Base-by-base conservation (phyloP, 2,329 filamentous ascomycete genomes). In the Lachnellula occidentalis region DNA sequence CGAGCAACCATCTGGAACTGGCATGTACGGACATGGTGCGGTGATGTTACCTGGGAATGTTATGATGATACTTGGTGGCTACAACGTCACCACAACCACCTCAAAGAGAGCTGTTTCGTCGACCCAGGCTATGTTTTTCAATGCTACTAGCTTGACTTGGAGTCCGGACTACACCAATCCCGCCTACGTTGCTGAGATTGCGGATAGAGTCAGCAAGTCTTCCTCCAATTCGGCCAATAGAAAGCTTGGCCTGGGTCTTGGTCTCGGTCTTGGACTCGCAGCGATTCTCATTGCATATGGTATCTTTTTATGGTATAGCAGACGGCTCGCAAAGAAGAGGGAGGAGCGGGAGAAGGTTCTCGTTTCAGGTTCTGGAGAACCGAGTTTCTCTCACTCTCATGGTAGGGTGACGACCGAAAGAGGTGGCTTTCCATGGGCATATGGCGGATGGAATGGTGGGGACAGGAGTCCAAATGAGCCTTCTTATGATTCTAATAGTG, bases 1-100 rank as follows among this genome's bases (percentile, higher is more conserved):
- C 19, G 58, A 61, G 31, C 64, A 70, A 78, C 66, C 78, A 74
- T 1, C 66, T 69, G 14, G 74, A 68, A 56, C 60, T 1, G 81
- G 78, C 0, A 70, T 86, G 0, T 87, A 81, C 63, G 84, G 84
- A 0, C 84, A 87, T 61, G 84, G 82, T 1, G 82, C 84, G 1
- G 78, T 75, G 1, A 72, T 87, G 52, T 69, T 87, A 3, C 83
- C 83, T 0, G 84, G 84, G 2, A 86, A 87, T 59, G 75, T 87
- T 2, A 83, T 87, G 80, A 81, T 87, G 77, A 73, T 86, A 1
- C 80, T 84, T 45, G 84, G 84, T 5, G 84, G 84, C 1, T 81
- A 82, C 64, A 74, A 75, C 21, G 81, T 83, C 34, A 69, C 72
- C 9, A 50, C 53, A 7, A 52, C 48, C 1, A 63, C 55, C 15